Evolutionary conservation across 2,329 filamentous ascomycete genomes (phyloP).

Genomic region (Mariannaea sp.): DNA sequence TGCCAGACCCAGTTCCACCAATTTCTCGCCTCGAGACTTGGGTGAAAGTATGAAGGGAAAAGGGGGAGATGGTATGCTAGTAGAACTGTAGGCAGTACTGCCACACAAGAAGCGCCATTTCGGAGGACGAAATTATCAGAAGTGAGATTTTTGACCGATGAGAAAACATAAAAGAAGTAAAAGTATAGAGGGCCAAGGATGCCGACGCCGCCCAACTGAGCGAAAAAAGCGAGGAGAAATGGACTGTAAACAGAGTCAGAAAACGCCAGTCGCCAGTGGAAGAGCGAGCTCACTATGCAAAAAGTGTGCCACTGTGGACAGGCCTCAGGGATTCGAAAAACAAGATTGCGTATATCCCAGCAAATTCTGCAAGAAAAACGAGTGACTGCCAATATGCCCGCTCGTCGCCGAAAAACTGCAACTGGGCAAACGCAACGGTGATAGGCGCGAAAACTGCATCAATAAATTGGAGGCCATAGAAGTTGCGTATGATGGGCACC

Average conservation of each 20-base stretch:
- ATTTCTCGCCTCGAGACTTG: slow-evolving; percentile 28
- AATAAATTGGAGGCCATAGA: slow-evolving; percentile 30
- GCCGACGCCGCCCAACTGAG: slow-evolving; percentile 33
- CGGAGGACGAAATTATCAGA: slow-evolving; percentile 15
- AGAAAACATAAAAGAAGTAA: slow-evolving; percentile 30
- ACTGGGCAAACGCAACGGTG: slow-evolving; percentile 28
- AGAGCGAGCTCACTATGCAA: slow-evolving; percentile 31
- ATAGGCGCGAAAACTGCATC: slow-evolving; percentile 31
- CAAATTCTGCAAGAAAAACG: slow-evolving; percentile 37
- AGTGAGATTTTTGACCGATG: slow-evolving; percentile 23
- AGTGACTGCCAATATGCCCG: slow-evolving; percentile 37
- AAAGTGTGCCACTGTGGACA: slow-evolving; percentile 20
- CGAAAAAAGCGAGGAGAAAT: slow-evolving; percentile 24
- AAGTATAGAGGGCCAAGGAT: slow-evolving; percentile 32
- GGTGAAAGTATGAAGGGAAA: slow-evolving; percentile 28
- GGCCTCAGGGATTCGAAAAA: slow-evolving; percentile 33
- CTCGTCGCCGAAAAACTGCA: slow-evolving; percentile 32
- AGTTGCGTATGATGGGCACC: slow-evolving; percentile 20
- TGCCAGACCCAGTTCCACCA: slow-evolving; percentile 44
- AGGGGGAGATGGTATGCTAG: slow-evolving; percentile 29
- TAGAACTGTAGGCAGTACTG: slow-evolving; percentile 27
- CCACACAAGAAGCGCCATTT: slow-evolving; percentile 12
- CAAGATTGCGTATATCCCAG: slow-evolving; percentile 35
- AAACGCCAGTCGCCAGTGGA: no score
- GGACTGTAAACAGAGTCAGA: slow-evolving; percentile 22